These are phyloP conservation scores for Avena eriantha DNA, from an alignment of 176 grass and related monocot genomes.

Conservation along the genomic window DNA sequence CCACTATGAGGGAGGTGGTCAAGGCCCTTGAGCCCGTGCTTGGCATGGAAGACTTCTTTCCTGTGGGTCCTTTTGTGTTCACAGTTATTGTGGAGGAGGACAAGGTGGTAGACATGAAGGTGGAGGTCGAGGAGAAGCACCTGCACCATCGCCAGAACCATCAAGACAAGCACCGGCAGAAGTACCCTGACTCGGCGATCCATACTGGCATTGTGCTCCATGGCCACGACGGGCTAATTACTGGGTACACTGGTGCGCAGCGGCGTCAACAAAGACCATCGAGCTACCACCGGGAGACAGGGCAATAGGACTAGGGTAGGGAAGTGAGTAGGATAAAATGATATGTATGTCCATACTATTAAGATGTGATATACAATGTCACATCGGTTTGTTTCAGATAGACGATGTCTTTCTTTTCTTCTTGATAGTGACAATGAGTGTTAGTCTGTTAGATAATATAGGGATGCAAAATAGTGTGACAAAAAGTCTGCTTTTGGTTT, in stretches of 20 bases:
- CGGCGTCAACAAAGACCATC: constrained; percentile 48
- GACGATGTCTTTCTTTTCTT: constrained; percentile 39
- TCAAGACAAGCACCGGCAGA: constrained; percentile 65
- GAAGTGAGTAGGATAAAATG: neutral
- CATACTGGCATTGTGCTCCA: constrained; percentile 61
- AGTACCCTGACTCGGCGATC: constrained; percentile 74
- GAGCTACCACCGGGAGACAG: constrained; percentile 51
- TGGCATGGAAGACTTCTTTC: constrained; percentile 63
- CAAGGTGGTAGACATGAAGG: constrained; percentile 53
- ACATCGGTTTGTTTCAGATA: constrained; percentile 36
- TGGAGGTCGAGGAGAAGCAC: constrained; percentile 45
- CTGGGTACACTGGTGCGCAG: constrained; percentile 31
- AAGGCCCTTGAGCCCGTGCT: constrained; percentile 70
- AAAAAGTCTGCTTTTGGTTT: constrained; percentile 43
- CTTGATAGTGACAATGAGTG: constrained; percentile 44
- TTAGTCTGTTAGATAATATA: constrained; percentile 35
- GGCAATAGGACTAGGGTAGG: constrained; percentile 38
- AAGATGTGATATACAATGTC: constrained; percentile 54
- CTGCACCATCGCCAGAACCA: constrained; percentile 49
- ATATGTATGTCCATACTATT: constrained; percentile 35
- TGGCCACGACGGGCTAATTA: constrained; percentile 30
- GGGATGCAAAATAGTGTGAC: constrained; percentile 42
- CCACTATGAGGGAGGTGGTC: constrained; percentile 77
- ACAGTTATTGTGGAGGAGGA: constrained; percentile 63
- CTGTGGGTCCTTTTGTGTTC: constrained; percentile 66